Evolutionary conservation across 768 basidiomycete species (phyloP), one percentile per base, ranked within the genome.

Genomic region (Suillus fuscotomentosus): DNA sequence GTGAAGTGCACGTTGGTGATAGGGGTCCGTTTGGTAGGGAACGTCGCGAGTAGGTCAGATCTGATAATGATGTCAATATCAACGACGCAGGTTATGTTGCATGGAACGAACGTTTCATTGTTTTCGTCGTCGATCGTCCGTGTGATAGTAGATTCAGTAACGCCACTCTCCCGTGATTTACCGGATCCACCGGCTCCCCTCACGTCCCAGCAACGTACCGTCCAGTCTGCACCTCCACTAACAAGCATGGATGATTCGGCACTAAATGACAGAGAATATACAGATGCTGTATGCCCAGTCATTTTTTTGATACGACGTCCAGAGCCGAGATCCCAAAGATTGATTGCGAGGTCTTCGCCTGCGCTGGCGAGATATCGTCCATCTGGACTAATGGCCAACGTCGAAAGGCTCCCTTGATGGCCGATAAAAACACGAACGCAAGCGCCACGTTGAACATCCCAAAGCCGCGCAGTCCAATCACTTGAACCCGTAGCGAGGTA

Each of bases 141-240:
- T 68, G 68, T 72, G 47, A 70, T 73, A 17, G 77, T 69, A 24
- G 74, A 67, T 51, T 79, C 77, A 27, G 72, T 70, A 53, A 71
- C 68, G 34, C 85, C 88, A 70, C 87, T 88, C 73, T 87, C 88
- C 43, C 82, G 82, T 14, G 82, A 69, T 73, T 89, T 91, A 27
- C 70, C 77, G 31, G 82, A 83, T 1, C 92, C 92, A 13, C 93
- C 94, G 11, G 90, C 76, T 53, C 83, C 78, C 76, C 92, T 96
- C 42, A 97, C 89, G 74, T 99, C 97, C 97, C 97, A 99, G 63
- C 95, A 95, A n/a, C 97, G 84, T 20, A 98, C 95, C 0, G 97
- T 98, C 86, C 94, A 96, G 74, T 99, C 97, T 38, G 94, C 88
- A 31, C 91, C 85, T 7, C 96, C 96, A 64, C 94, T 96, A 14